Evolutionary conservation across 73 alveolate genomes (phyloP).

Genomic region (Stentor roeselii): DNA sequence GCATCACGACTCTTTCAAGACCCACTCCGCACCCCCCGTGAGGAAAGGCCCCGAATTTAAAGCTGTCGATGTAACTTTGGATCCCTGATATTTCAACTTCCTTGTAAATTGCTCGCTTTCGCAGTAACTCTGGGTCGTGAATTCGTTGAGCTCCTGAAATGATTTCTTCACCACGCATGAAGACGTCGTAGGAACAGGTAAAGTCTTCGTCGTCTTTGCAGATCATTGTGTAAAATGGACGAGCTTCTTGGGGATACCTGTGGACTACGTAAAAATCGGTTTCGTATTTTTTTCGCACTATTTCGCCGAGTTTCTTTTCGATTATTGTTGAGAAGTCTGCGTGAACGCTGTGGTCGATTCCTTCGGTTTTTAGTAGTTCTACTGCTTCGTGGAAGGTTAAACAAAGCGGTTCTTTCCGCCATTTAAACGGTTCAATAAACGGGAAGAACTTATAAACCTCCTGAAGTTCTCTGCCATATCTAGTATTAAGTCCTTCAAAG

Average conservation of each 20-base stretch:
- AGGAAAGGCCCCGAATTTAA: slow-evolving; percentile 98
- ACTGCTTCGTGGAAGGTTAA: slow-evolving; percentile 90
- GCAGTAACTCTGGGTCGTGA: slow-evolving; percentile 78
- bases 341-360: slow-evolving; percentile 70
- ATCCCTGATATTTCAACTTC: slow-evolving; percentile 73
- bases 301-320: slow-evolving; percentile 91
- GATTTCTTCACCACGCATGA: slow-evolving; percentile 99
- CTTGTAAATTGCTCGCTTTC: slow-evolving; percentile 61
- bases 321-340: slow-evolving; percentile 89
- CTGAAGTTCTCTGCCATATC: slow-evolving; percentile 70
- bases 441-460: slow-evolving; percentile 88
- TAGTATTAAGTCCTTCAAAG: slow-evolving; percentile 76
- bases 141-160: slow-evolving; percentile 99
- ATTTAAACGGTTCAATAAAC: slow-evolving; percentile 53
- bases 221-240: slow-evolving; percentile 99
- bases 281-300: slow-evolving; percentile 92
- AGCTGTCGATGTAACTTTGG: slow-evolving; percentile 86
- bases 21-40: slow-evolving; percentile 99
- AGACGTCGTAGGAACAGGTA: slow-evolving; percentile 98
- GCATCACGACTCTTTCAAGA: slow-evolving; percentile 99
- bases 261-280: slow-evolving; percentile 96
- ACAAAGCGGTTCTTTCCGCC: slow-evolving; percentile 75
- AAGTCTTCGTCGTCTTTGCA: slow-evolving; percentile 91
- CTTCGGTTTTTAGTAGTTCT: slow-evolving; percentile 81
- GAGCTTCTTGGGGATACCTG: slow-evolving; percentile 95